phyloP scores from a whole-genome alignment of 2,329 filamentous ascomycete species.

The Gremmenia infestans region DNA sequence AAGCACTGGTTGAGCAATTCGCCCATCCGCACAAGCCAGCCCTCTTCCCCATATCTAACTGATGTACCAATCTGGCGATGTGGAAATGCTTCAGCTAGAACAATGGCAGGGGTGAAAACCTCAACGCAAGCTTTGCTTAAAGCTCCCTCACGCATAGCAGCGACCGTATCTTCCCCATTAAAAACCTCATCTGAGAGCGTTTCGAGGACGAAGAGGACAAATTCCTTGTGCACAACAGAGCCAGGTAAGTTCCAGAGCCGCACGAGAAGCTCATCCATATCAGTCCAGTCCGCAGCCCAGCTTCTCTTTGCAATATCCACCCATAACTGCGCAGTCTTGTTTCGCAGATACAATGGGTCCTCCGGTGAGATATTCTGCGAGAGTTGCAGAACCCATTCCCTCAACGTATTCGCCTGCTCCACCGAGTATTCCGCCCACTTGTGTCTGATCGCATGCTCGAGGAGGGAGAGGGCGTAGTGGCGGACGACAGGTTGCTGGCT shows the following conservation, averaged over 20 bases:
- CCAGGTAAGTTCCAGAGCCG: slow-evolving; percentile 72
- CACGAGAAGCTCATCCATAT: slow-evolving; percentile 84
- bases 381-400: slow-evolving; percentile 73
- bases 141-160: slow-evolving; percentile 74
- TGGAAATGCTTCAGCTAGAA: slow-evolving; percentile 72
- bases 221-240: slow-evolving; percentile 65
- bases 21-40: slow-evolving; percentile 78
- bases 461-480: slow-evolving; percentile 87
- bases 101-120: slow-evolving; percentile 76
- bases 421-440: slow-evolving; percentile 70
- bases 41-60: slow-evolving; percentile 73
- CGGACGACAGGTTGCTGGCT: slow-evolving; percentile 76
- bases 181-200: slow-evolving; percentile 93
- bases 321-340: slow-evolving; percentile 94
- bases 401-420: slow-evolving; percentile 63
- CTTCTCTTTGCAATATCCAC: slow-evolving; percentile 88
- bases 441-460: slow-evolving; percentile 86
- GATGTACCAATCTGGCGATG: slow-evolving; percentile 58
- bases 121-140: slow-evolving; percentile 89
- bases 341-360: slow-evolving; percentile 79
- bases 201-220: slow-evolving; percentile 85
- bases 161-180: slow-evolving; percentile 81
- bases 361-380: slow-evolving; percentile 64
- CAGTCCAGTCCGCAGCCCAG: slow-evolving; percentile 90
- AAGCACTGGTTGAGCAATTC: slow-evolving; percentile 71